Conservation (phyloP, 2,329 filamentous ascomycete species). For the Ceratocystis albifundus region DNA sequence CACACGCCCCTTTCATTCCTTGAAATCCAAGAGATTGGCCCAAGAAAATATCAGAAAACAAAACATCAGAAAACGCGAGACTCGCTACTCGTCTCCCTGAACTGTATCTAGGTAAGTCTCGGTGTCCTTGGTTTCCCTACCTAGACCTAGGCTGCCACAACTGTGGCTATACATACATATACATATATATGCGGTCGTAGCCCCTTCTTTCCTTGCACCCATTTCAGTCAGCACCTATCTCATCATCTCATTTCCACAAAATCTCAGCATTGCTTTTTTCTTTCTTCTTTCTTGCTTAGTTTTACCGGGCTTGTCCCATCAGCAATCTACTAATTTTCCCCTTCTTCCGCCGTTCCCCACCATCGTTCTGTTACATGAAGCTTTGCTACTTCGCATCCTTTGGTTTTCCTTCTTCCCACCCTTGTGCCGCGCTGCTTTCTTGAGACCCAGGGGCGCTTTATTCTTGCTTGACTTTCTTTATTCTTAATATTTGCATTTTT, state of each 20-base stretch:
- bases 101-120: not conserved
- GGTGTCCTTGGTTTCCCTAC: not conserved
- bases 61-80: not conserved
- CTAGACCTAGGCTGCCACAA: constrained; percentile 3
- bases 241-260: not conserved
- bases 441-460: constrained; percentile 14
- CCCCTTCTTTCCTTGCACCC: not conserved
- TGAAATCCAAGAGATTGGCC: constrained; percentile 13
- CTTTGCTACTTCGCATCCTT: constrained; percentile 13
- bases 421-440: not conserved
- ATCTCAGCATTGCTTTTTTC: not conserved
- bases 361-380: constrained; percentile 20
- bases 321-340: constrained; percentile 14
- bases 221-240: not conserved
- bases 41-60: constrained; percentile 9
- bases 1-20: constrained; percentile 14
- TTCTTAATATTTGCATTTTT: constrained; percentile 9
- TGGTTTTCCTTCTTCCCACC: not conserved
- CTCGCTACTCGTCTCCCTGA: not conserved
- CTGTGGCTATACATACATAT: not conserved
- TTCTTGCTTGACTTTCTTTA: constrained; percentile 3
- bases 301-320: constrained; percentile 4
- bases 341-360: constrained; percentile 15
- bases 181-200: constrained; percentile 2
- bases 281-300: not conserved